A percentile compares a stretch with the other conserved stretches of the same genome.
Conservation (phyloP, 164 flowering plant genomes). For the Chimonanthus salicifolius region DNA sequence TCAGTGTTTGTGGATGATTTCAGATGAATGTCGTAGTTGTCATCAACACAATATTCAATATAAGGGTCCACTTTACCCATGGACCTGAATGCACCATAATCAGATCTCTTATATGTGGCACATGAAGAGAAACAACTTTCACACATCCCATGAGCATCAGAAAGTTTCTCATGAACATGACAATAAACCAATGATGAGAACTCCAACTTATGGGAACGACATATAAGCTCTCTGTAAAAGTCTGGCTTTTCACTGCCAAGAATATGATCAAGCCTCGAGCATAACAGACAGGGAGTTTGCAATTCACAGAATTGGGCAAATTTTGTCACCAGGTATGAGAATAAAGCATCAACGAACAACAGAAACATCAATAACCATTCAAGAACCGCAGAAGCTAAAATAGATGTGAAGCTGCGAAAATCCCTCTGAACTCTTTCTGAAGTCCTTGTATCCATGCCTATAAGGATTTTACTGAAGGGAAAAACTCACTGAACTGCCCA, state of each 20-base stretch:
- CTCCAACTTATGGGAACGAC: slow-evolving; percentile 46
- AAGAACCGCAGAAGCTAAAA: slow-evolving; percentile 51
- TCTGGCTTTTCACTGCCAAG: slow-evolving; percentile 33
- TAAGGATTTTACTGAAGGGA: background rate
- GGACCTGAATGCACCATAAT: slow-evolving; percentile 37
- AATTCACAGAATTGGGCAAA: slow-evolving; percentile 64
- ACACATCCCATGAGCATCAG: slow-evolving; percentile 48
- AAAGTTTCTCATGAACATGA: slow-evolving; percentile 46
- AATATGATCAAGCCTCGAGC: slow-evolving; percentile 74
- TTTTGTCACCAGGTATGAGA: slow-evolving; percentile 53
- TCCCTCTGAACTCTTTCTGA: slow-evolving; percentile 19
- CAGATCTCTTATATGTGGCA: slow-evolving; percentile 31
- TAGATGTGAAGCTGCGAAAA: slow-evolving; percentile 14
- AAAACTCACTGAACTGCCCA: background rate
- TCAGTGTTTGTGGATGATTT: background rate
- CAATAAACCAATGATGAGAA: slow-evolving; percentile 54
- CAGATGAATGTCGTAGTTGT: slow-evolving; percentile 17
- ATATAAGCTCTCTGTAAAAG: slow-evolving; percentile 55
- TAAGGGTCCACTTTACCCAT: slow-evolving; percentile 46
- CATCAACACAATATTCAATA: slow-evolving; percentile 49
- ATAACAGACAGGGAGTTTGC: slow-evolving; percentile 66
- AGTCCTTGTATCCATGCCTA: slow-evolving; percentile 35
- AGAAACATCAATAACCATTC: slow-evolving; percentile 74
- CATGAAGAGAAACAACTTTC: slow-evolving; percentile 50
- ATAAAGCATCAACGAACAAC: slow-evolving; percentile 63